Percentiles rank a stretch among this genome's conserved stretches.
phyloP scores from a whole-genome alignment of 805 yeast species.

The Teunomyces pallodes region DNA sequence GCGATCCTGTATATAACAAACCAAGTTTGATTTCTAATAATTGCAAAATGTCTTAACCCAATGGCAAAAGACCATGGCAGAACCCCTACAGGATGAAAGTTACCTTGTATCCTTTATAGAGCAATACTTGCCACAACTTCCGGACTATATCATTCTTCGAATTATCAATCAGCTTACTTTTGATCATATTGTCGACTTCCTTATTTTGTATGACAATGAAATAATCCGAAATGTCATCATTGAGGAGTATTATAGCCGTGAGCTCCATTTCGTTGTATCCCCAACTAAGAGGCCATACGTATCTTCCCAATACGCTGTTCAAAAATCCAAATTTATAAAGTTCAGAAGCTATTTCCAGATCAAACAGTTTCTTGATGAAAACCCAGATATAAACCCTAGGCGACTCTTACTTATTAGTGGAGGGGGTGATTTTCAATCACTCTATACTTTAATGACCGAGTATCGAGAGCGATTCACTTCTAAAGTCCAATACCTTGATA shows the following conservation, averaged over 20 bases:
- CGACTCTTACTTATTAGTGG: slow-evolving; percentile 28
- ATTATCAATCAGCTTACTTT: slow-evolving; percentile 18
- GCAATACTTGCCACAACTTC: slow-evolving; percentile 15
- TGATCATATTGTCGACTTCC: slow-evolving; percentile 22
- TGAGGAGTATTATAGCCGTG: slow-evolving; percentile 25
- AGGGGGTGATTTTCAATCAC: slow-evolving; percentile 25
- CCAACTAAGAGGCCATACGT: slow-evolving; percentile 26
- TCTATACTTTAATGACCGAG: slow-evolving; percentile 21
- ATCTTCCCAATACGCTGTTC: slow-evolving; percentile 3
- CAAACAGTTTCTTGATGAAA: slow-evolving; percentile 28
- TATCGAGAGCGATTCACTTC: slow-evolving; percentile 15
- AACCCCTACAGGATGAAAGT: background rate
- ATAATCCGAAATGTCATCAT: slow-evolving; percentile 21
- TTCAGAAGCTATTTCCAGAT: slow-evolving; percentile 29
- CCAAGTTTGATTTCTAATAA: background rate
- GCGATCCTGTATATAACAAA: background rate
- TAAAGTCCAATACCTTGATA: slow-evolving; percentile 18
- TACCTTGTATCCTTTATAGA: slow-evolving; percentile 7
- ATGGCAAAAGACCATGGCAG: background rate
- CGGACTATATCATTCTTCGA: slow-evolving; percentile 20
- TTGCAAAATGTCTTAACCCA: background rate
- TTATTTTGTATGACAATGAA: slow-evolving; percentile 14
- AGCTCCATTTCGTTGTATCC: slow-evolving; percentile 31
- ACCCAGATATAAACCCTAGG: slow-evolving; percentile 27
- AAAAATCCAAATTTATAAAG: slow-evolving; percentile 7